Evolutionary conservation across 129 eudicot species (phyloP).

Genomic region (Chrysanthemum makinoi): DNA sequence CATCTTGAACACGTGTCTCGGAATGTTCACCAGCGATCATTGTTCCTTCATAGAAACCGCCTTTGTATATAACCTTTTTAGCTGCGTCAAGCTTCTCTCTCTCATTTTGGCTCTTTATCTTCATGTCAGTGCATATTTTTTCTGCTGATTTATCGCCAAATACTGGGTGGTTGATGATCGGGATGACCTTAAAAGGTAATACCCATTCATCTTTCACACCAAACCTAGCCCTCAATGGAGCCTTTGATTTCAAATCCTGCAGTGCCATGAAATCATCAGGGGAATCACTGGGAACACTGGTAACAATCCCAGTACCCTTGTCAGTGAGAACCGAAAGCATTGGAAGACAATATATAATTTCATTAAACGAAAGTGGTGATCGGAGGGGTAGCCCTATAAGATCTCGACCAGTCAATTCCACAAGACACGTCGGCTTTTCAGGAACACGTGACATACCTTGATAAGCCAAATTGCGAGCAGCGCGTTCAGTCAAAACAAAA

Average conservation of each 20-base stretch:
- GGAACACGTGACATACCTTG: conserved; percentile 63
- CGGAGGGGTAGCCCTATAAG: conserved; percentile 74
- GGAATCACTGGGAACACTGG: conserved; percentile 89
- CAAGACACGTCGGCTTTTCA: conserved; percentile 69
- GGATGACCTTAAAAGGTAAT: conserved; percentile 60
- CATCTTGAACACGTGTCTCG: conserved; percentile 63
- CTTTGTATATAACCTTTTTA: conserved; percentile 62
- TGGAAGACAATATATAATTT: conserved; percentile 68
- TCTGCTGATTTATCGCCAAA: conserved; percentile 51
- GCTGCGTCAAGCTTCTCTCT: conserved; percentile 83
- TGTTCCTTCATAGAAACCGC: conserved; percentile 67
- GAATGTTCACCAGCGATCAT: conserved; percentile 42
- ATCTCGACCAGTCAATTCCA: conserved; percentile 80
- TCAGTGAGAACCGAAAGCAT: conserved; percentile 85
- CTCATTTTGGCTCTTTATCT: conserved; percentile 76
- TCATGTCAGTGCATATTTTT: conserved; percentile 60
- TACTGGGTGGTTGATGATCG: conserved; percentile 60
- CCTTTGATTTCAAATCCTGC: conserved; percentile 60
- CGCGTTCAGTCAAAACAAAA: conserved; percentile 54
- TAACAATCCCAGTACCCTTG: conserved; percentile 87
- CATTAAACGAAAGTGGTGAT: conserved; percentile 66
- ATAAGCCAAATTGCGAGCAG: conserved; percentile 74
- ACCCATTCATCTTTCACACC: conserved; percentile 75
- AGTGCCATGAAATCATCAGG: conserved; percentile 87
- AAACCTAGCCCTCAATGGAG: conserved; percentile 58